Conservation (phyloP, 2,329 filamentous ascomycete genomes). For the Byssoonygena ceratinophila region DNA sequence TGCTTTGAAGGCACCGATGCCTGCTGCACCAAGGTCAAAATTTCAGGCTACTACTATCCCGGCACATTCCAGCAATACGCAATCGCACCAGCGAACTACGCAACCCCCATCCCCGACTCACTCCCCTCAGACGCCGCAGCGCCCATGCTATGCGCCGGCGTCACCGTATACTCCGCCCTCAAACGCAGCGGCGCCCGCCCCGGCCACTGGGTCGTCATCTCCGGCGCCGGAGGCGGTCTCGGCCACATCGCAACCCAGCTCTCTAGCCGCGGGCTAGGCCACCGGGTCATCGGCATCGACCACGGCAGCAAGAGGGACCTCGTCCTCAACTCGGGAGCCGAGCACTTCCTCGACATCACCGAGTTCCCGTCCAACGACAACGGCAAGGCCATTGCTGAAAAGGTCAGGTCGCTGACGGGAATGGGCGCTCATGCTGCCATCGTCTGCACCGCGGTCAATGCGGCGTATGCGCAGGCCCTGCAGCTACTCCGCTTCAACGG, state of each 20-base stretch:
- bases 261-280: constrained; percentile 49
- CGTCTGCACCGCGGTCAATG: constrained; percentile 44
- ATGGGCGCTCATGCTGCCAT: constrained; percentile 53
- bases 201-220: constrained; percentile 52
- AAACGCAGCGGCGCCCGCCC: constrained; percentile 49
- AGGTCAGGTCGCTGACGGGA: constrained; percentile 48
- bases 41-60: constrained; percentile 58
- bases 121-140: constrained; percentile 52
- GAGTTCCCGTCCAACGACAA: constrained; percentile 39
- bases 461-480: constrained; percentile 42
- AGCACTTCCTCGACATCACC: constrained; percentile 55
- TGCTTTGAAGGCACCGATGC: constrained; percentile 48
- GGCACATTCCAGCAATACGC: constrained; percentile 66
- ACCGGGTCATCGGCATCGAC: constrained; percentile 57
- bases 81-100: constrained; percentile 54
- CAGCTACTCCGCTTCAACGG: constrained; percentile 42
- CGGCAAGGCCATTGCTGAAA: constrained; percentile 40
- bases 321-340: constrained; percentile 51
- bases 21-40: constrained; percentile 45
- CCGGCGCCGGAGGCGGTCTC: constrained; percentile 53
- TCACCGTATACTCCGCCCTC: constrained; percentile 57
- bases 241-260: constrained; percentile 56
- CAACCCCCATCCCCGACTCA: constrained; percentile 56
- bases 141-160: constrained; percentile 57
- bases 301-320: constrained; percentile 51